A percentile compares a stretch with the other conserved stretches of the same genome.
Evolutionary conservation across 164 flowering plant genomes (phyloP).

Genomic region (Tetracentron sinense): DNA sequence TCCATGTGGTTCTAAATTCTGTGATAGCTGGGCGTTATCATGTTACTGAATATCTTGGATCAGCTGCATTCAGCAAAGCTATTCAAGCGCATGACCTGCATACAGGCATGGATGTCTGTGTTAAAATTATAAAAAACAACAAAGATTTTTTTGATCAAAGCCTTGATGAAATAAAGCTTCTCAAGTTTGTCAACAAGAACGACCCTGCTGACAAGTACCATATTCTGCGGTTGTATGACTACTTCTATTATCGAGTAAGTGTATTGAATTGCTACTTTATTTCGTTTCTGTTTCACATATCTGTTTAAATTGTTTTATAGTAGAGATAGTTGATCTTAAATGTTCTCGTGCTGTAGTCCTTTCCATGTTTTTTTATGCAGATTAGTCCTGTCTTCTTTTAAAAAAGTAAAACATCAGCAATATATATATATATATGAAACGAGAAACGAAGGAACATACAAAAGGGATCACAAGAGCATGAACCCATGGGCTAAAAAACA

Average conservation of each 20-base stretch:
- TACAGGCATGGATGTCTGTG: conserved; percentile 98
- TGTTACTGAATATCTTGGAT: conserved; percentile 98
- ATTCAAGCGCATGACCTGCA: conserved; percentile 99
- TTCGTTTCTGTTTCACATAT: neutral
- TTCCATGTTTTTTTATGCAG: too few species aligned
- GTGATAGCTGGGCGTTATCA: conserved; percentile 98
- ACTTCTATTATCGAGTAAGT: conserved; percentile 95
- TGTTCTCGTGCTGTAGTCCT: too few species aligned
- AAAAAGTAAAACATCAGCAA: too few species aligned
- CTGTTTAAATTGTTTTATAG: neutral
- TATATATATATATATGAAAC: too few species aligned
- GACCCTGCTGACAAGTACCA: conserved; percentile 99
- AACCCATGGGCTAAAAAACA: too few species aligned
- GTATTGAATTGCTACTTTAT: conserved; percentile 1
- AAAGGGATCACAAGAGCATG: too few species aligned
- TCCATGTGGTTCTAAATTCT: conserved; percentile 90
- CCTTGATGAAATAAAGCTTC: conserved; percentile 99
- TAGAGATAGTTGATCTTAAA: too few species aligned
- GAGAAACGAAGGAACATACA: too few species aligned
- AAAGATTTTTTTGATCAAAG: conserved; percentile 99
- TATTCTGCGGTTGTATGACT: conserved; percentile 87
- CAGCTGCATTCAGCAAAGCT: conserved; percentile 99
- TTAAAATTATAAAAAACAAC: conserved; percentile 96
- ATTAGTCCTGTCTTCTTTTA: too few species aligned
- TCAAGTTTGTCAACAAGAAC: conserved; percentile 92